Percentiles rank a stretch among this genome's conserved stretches.
phyloP scores from a whole-genome alignment of 352 stramenopile genomes.

The Phytophthora nicotianae region DNA sequence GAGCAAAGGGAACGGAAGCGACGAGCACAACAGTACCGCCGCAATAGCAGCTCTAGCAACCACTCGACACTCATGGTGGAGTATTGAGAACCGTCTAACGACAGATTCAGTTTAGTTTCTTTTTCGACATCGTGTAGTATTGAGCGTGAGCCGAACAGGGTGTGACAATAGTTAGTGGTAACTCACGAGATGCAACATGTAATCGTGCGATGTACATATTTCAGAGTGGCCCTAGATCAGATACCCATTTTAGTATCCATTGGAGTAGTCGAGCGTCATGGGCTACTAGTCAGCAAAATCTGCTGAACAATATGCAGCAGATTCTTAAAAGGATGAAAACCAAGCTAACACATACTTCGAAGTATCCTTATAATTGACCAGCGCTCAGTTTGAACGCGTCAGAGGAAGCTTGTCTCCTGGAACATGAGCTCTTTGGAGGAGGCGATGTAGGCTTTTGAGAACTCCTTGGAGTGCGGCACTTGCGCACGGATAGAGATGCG shows the following conservation, averaged over 20 bases:
- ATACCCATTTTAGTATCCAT: slow-evolving; percentile 2
- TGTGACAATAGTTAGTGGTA: slow-evolving; percentile 38
- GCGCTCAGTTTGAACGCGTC: slow-evolving; percentile 7
- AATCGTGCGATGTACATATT: slow-evolving; percentile 28
- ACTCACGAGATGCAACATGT: slow-evolving; percentile 25
- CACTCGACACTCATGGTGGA: slow-evolving; percentile 48
- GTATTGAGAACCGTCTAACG: slow-evolving; percentile 38
- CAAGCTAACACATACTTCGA: no score
- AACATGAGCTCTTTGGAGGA: slow-evolving; percentile 73
- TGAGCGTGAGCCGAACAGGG: slow-evolving; percentile 23
- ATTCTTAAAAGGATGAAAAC: no score
- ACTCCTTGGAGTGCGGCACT: slow-evolving; percentile 56
- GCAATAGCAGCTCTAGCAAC: slow-evolving; percentile 75
- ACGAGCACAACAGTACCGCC: slow-evolving; percentile 67
- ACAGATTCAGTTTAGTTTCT: slow-evolving; percentile 13
- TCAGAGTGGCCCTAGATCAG: slow-evolving; percentile 1
- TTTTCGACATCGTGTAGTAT: slow-evolving; percentile 28
- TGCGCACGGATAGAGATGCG: slow-evolving; percentile 62
- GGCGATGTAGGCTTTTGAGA: slow-evolving; percentile 71
- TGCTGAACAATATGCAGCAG: no score
- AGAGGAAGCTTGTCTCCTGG: slow-evolving; percentile 57
- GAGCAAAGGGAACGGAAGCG: slow-evolving; percentile 78
- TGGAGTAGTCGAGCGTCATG: slow-evolving; percentile 21
- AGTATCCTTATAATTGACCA: not conserved
- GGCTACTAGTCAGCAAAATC: not conserved